Percentiles rank a stretch among this genome's conserved stretches.
Conservation (phyloP, 208 protist genomes). For the Naegleria gruberi region DNA sequence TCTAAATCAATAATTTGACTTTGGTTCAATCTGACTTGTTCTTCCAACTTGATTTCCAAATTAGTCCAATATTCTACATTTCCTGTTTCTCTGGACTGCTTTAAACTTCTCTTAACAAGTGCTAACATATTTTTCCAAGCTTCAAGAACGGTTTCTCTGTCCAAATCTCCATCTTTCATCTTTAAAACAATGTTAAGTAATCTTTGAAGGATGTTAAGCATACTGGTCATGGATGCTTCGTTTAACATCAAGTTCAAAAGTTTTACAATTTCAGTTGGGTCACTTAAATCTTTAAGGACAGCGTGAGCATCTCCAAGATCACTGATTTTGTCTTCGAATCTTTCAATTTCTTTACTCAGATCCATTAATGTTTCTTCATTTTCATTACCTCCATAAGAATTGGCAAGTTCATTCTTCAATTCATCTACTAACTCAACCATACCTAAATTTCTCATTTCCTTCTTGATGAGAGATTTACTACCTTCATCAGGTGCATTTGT, state of each 20-base stretch:
- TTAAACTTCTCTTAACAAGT: not conserved
- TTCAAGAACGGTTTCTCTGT: not conserved
- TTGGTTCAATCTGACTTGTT: not conserved
- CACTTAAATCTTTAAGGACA: not conserved
- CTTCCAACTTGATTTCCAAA: not conserved
- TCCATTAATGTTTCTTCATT: not conserved
- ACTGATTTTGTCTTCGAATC: not conserved
- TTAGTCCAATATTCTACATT: not conserved
- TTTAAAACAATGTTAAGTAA: not conserved
- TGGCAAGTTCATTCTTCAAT: not conserved
- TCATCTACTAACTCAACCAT: not conserved
- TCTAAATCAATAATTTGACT: not conserved
- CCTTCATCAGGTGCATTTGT: not conserved
- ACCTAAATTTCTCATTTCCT: not conserved
- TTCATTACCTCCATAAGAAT: not conserved
- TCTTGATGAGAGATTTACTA: not conserved
- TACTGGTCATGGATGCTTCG: not conserved
- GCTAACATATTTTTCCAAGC: not conserved
- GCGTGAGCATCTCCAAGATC: not conserved
- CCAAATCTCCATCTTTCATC: not conserved
- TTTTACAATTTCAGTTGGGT: conserved; percentile 11
- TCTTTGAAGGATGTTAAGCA: not conserved
- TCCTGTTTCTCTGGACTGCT: not conserved
- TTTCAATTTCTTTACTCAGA: not conserved
- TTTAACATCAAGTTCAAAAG: not conserved